Base-by-base conservation (phyloP, 2,329 filamentous ascomycete species). In the Fusarium scirpi region DNA sequence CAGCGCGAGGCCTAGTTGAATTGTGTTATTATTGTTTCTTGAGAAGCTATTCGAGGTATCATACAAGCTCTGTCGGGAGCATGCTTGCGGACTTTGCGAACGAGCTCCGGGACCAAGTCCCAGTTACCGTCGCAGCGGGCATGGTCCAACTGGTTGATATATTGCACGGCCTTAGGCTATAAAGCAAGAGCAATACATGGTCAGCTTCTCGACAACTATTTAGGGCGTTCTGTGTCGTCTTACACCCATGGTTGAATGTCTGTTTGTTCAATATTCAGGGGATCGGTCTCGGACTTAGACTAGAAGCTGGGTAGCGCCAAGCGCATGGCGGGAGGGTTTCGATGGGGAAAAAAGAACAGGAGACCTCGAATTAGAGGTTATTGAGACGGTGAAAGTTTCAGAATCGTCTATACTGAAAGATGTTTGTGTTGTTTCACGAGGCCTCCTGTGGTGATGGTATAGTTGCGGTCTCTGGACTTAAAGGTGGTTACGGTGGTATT, bases 11-110 rank as follows among this genome's bases (percentile, higher is more conserved):
- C 91, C 92, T 94, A 74, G 24, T 34, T 43, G 41, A 51, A 20
- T 22, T 38, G 34, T 45, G 47, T 75, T 64, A 77, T 57, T 38
- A 41, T 47, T 29, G 22, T 38, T 46, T 32, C 43, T 25, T 51
- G 45, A 53, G 44, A 49, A 34, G 34, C 41, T 46, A 47, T 60
- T 53, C 51, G 30, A 54, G 53, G 29, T 49, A 53, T 45, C 89
- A 75, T 91, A 98, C 95, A 97, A 81, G 89, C 88, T 80, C 93
- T 89, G 66, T 92, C 89, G 43, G 94, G 91, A 74, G 94, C 93
- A 86, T 99, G 95, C 81, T 99, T 98, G 77, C 92, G 92, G 76
- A 98, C 88, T 82, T 99, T 99, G 79, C 95, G 90, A 76, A 96
- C 91, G 69, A 97, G 87, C 82, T 98, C 95, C 27, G 93, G 93